Conservation (phyloP, 2,329 filamentous ascomycete genomes). For the Pseudocercospora fuligena region DNA sequence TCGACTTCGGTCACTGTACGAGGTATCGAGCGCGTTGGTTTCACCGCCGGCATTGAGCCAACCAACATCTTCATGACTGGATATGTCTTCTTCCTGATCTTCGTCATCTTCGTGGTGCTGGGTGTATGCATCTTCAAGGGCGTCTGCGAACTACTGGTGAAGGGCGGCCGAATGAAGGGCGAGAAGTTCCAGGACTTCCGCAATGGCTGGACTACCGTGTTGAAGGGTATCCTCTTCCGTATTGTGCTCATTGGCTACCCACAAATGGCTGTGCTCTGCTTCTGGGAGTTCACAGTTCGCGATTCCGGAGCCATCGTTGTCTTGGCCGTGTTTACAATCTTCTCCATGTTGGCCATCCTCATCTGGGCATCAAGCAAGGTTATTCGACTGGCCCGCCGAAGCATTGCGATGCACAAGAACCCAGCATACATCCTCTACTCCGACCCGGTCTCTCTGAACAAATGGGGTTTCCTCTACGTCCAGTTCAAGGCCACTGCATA, state of each 20-base stretch:
- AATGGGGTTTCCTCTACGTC: slow-evolving; percentile 97
- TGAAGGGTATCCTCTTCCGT: slow-evolving; percentile 93
- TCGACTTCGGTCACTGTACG: slow-evolving; percentile 61
- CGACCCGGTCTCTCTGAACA: slow-evolving; percentile 90
- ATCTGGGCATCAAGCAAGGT: slow-evolving; percentile 90
- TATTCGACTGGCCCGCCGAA: slow-evolving; percentile 84
- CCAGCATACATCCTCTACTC: slow-evolving; percentile 97
- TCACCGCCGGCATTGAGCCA: slow-evolving; percentile 79
- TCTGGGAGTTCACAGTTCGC: slow-evolving; percentile 88
- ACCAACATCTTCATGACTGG: slow-evolving; percentile 95
- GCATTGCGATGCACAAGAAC: slow-evolving; percentile 90
- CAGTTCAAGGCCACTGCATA: slow-evolving; percentile 95
- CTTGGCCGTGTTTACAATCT: slow-evolving; percentile 84
- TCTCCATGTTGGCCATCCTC: slow-evolving; percentile 77
- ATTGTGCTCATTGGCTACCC: slow-evolving; percentile 88
- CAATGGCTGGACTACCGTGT: slow-evolving; percentile 88
- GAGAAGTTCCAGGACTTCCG: slow-evolving; percentile 93
- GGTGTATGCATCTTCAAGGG: slow-evolving; percentile 80
- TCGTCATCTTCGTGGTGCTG: slow-evolving; percentile 75
- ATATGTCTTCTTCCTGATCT: slow-evolving; percentile 84
- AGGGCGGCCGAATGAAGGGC: slow-evolving; percentile 75
- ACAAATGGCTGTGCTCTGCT: slow-evolving; percentile 84
- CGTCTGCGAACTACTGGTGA: slow-evolving; percentile 75
- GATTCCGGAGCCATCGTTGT: slow-evolving; percentile 88
- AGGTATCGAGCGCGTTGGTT: slow-evolving; percentile 88